phyloP scores from a whole-genome alignment of 345 rosid genomes.

The Eucalyptus albens region DNA sequence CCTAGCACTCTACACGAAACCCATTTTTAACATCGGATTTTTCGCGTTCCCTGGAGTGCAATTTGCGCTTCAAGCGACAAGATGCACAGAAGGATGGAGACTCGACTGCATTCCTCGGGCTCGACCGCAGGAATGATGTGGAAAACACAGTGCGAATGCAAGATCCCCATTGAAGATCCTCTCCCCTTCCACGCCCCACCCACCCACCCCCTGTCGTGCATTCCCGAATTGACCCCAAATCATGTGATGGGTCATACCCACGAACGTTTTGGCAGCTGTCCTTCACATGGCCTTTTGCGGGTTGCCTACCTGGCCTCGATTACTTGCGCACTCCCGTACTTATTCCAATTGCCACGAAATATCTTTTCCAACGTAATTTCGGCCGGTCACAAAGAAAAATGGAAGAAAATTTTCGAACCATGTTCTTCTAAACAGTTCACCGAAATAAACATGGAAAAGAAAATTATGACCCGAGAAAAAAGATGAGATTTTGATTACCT shows the following conservation, averaged over 20 bases:
- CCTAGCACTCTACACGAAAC: not conserved
- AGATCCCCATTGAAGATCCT: not conserved
- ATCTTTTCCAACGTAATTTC: not conserved
- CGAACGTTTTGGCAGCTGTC: not conserved
- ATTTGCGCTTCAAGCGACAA: not conserved
- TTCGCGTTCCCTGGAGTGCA: not conserved
- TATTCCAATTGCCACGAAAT: too few relatives aligned
- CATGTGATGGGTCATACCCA: not conserved
- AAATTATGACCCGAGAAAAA: not conserved
- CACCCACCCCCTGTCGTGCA: not conserved
- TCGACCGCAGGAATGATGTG: not conserved
- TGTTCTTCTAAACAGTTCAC: not conserved
- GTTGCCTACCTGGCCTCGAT: not conserved
- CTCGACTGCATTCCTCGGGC: not conserved
- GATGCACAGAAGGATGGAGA: not conserved
- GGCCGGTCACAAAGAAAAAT: not conserved
- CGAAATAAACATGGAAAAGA: not conserved
- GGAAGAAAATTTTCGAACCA: not conserved
- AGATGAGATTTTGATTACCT: constrained; percentile 14
- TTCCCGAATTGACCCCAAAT: not conserved
- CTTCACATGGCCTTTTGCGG: not conserved
- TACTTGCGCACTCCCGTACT: not conserved
- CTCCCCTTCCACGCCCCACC: not conserved
- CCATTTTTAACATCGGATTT: not conserved
- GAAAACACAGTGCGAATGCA: not conserved